These are phyloP conservation scores for Panicum virgatum DNA, from an alignment of 202 grass and related monocot genomes.

Conservation along the genomic window DNA sequence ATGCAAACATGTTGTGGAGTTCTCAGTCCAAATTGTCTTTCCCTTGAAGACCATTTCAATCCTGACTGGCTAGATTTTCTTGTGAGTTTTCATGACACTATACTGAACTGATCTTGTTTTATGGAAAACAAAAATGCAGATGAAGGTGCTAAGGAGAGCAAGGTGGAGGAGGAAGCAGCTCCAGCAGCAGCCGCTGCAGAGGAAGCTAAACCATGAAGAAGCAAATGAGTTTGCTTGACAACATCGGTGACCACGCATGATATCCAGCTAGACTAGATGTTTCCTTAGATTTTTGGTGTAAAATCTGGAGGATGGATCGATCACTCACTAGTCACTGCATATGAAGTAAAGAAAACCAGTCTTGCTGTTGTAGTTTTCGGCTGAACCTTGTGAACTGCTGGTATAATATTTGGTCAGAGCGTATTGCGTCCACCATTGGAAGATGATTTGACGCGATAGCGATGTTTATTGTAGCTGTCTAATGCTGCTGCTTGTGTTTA, in stretches of 20 bases:
- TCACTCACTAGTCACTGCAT: not conserved
- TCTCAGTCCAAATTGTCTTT: not conserved
- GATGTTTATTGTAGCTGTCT: not conserved
- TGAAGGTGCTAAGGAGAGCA: constrained; percentile 4
- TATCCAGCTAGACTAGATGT: constrained; percentile 30
- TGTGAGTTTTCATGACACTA: not conserved
- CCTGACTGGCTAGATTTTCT: not conserved
- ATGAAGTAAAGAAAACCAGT: constrained; percentile 1
- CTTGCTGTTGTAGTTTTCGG: constrained; percentile 11
- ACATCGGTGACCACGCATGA: not conserved
- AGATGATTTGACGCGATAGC: not conserved
- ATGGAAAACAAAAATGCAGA: constrained; percentile 13
- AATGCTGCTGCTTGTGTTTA: not conserved
- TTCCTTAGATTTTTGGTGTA: constrained; percentile 10
- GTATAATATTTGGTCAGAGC: constrained; percentile 9
- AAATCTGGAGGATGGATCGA: constrained; percentile 31
- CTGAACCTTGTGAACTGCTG: not conserved
- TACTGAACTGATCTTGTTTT: not conserved
- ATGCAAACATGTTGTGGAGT: not conserved
- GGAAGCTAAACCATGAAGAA: constrained; percentile 45
- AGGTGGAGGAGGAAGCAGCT: constrained; percentile 29
- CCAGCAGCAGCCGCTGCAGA: not conserved
- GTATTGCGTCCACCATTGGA: not conserved
- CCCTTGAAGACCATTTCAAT: not conserved
- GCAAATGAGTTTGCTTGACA: not conserved